Base-by-base conservation (phyloP, 352 stramenopile genomes). In the Globisporangium solare region DNA sequence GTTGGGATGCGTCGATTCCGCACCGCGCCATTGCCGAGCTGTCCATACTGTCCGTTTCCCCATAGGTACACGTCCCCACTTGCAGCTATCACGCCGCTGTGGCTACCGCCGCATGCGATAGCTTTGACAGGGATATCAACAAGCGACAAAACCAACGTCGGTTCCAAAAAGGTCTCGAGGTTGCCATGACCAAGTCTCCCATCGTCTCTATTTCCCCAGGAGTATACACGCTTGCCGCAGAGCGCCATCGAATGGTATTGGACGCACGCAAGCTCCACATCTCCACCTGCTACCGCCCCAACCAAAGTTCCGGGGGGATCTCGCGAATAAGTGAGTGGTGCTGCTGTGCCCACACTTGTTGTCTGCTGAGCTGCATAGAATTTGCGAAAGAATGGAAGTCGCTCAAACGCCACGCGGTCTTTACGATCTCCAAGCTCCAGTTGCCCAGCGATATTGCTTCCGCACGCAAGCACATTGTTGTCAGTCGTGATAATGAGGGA, bases 131-230 rank as follows among this genome's bases (percentile, higher is more conserved):
- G 53, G n/a, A 56, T 58, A 47, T 73, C 67, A 47, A 63, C 60
- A 11, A 84, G 55, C 14, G 66, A 58, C 10, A 66, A 59, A 14
- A 90, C 48, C 5, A 67, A 46, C 3, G 56, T 71, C 13, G 80
- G 80, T 18, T 74, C 66, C 8, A 76, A 57, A 14, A 61, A 64
- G 15, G 61, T 74, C 18, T 88, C 78, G n/a, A 74, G 20, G 35
- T 68, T 64, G 7, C 71, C 68, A 17, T 83, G 71, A 6, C 80
- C 79, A 20, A 90, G 74, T 8, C 79, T 73, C 10, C 79, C 79
- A 54, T 88, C 74, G n/a, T 85, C 78, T 6, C 76, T 73, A 57
- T 79, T 79, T 0, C 80, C 80, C 80, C 77, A 90, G 0, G 78
- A 74, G 50, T 79, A 85, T 14, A 91, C 66, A 1, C 55, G 66